Conservation (phyloP, 768 basidiomycete genomes). For the Gyrodon lividus region DNA sequence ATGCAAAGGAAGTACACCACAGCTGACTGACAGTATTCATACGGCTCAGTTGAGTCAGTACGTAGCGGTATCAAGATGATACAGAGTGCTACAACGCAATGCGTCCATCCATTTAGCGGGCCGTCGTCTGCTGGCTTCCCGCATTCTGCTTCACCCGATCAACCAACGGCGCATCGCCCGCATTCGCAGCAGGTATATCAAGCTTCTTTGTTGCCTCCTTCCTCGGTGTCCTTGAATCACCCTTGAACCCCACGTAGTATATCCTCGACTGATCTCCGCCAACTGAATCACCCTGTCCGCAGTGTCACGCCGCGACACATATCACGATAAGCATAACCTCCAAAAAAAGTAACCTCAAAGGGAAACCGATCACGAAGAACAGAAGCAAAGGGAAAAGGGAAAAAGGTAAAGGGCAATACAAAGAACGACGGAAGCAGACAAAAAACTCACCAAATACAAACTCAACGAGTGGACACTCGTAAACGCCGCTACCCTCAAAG, state of each 20-base stretch:
- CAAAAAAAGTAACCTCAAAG: slow-evolving; percentile 25
- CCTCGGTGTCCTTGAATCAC: slow-evolving; percentile 54
- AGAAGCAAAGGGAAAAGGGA: slow-evolving; percentile 1
- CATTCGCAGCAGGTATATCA: slow-evolving; percentile 78
- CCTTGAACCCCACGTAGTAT: slow-evolving; percentile 84
- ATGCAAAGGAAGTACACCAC: too few relatives aligned
- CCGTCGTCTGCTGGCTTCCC: slow-evolving; percentile 63
- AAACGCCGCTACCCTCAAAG: slow-evolving; percentile 73
- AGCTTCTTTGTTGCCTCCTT: slow-evolving; percentile 63
- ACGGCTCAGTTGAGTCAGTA: too few relatives aligned
- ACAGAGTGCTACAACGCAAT: background rate
- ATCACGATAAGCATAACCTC: slow-evolving; percentile 15
- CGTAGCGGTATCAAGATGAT: background rate
- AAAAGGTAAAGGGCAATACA: slow-evolving; percentile 16
- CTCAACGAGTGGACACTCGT: slow-evolving; percentile 71
- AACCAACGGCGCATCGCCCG: slow-evolving; percentile 67
- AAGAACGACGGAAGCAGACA: slow-evolving; percentile 7
- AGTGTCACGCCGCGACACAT: background rate
- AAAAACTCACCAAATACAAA: slow-evolving; percentile 70
- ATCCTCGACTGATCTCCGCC: slow-evolving; percentile 66
- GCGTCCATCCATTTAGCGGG: slow-evolving; percentile 33
- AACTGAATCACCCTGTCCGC: slow-evolving; percentile 57
- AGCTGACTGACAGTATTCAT: too few relatives aligned
- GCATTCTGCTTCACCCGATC: slow-evolving; percentile 59
- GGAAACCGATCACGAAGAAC: background rate